These are phyloP conservation scores for Puccinellia tenuiflora DNA, from an alignment of 176 grass and related monocot genomes.

Conservation along the genomic window DNA sequence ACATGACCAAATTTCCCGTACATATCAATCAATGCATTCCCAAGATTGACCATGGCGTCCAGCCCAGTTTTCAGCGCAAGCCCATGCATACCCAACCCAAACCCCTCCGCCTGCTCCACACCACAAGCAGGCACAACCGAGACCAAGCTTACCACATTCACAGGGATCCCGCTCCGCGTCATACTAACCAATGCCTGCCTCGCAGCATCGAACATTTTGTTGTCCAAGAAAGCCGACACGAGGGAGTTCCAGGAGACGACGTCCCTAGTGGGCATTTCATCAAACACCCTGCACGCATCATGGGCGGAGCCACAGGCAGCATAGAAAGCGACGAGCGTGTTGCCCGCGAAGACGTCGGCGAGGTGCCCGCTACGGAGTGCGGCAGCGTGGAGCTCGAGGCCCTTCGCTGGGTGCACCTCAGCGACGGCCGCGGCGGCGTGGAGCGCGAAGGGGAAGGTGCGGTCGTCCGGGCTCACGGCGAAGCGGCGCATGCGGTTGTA, in stretches of 20 bases:
- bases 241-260: constrained; percentile 82
- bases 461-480: constrained; percentile 47
- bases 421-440: constrained; percentile 36
- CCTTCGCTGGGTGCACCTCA: constrained; percentile 23
- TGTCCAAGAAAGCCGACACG: constrained; percentile 39
- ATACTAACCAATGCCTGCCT: constrained; percentile 30
- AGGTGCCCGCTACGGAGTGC: constrained; percentile 45
- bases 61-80: constrained; percentile 50
- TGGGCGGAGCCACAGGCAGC: constrained; percentile 13
- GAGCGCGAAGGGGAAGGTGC: constrained; percentile 69
- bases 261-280: constrained; percentile 55
- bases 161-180: constrained; percentile 22
- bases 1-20: constrained; percentile 62
- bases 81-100: constrained; percentile 57
- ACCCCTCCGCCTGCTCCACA: constrained; percentile 31
- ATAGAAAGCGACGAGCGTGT: constrained; percentile 65
- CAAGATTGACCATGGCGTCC: constrained; percentile 38
- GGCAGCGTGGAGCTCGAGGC: constrained; percentile 59
- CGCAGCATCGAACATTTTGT: constrained; percentile 26
- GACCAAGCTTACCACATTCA: constrained; percentile 60
- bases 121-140: constrained; percentile 62
- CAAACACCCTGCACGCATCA: constrained; percentile 46
- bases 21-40: constrained; percentile 66
- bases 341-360: constrained; percentile 54
- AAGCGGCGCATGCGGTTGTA: constrained; percentile 56